Conservation (phyloP, 768 basidiomycete species). For the Sutorius australiensis region DNA sequence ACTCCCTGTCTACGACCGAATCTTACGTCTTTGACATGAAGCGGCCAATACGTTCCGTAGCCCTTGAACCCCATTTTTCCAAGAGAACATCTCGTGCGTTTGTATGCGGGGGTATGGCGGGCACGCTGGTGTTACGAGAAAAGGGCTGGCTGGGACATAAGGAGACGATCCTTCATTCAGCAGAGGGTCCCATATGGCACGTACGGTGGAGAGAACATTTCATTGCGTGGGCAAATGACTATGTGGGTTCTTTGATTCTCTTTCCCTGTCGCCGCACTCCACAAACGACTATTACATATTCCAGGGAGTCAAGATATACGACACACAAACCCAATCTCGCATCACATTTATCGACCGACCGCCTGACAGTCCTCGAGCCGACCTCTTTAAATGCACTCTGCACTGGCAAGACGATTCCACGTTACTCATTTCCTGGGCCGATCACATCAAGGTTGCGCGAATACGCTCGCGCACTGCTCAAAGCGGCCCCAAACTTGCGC, state of each 20-base stretch:
- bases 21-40: conserved; percentile 86
- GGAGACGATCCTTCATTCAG: conserved; percentile 74
- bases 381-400: conserved; percentile 90
- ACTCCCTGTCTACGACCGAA: conserved; percentile 75
- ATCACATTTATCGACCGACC: conserved; percentile 86
- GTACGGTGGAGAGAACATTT: conserved; percentile 80
- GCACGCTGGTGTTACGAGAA: conserved; percentile 81
- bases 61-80: conserved; percentile 88
- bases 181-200: conserved; percentile 95
- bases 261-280: neutral
- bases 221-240: conserved; percentile 96
- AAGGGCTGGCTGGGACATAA: conserved; percentile 97
- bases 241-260: conserved; percentile 45
- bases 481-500: conserved; percentile 46
- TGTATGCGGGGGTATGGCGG: conserved; percentile 90
- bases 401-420: conserved; percentile 92
- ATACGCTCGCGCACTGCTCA: conserved; percentile 57
- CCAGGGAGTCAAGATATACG: conserved; percentile 93
- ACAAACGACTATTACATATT: neutral
- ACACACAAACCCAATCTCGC: conserved; percentile 68
- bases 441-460: conserved; percentile 86
- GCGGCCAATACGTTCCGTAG: conserved; percentile 85
- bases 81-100: conserved; percentile 74
- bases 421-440: conserved; percentile 90
- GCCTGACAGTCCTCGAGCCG: conserved; percentile 79